Evolutionary conservation across 495 filamentous ascomycete genomes (phyloP).

Genomic region (Hypomontagnella submonticulosa): DNA sequence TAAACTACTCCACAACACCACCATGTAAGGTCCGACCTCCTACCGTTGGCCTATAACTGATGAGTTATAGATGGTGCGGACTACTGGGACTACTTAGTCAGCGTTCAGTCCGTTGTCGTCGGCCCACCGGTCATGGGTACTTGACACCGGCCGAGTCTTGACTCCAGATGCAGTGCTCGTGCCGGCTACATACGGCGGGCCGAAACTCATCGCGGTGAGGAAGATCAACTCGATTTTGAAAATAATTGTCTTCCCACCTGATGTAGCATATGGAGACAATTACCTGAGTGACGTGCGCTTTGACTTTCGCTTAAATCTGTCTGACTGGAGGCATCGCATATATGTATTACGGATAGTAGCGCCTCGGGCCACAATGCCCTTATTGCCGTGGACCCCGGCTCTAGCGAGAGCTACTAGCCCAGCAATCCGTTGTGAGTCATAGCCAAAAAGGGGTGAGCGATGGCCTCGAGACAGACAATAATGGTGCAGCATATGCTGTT

Average conservation of each 20-base stretch:
- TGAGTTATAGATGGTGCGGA: conserved; percentile 46
- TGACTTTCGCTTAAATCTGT: conserved; percentile 49
- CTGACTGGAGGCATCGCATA: conserved; percentile 53
- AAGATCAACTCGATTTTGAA: conserved; percentile 53
- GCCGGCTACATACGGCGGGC: conserved; percentile 52
- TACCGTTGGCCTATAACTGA: background rate
- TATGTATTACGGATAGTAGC: conserved; percentile 59
- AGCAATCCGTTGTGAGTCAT: conserved; percentile 43
- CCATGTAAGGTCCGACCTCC: conserved; percentile 28
- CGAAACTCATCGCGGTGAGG: conserved; percentile 57
- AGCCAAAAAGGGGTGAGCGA: conserved; percentile 53
- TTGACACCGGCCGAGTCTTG: conserved; percentile 58
- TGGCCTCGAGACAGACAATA: conserved; percentile 52
- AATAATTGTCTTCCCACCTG: conserved; percentile 58
- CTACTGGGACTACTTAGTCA: conserved; percentile 57
- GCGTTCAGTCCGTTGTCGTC: conserved; percentile 59
- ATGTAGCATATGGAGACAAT: conserved; percentile 53
- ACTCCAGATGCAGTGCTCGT: conserved; percentile 54
- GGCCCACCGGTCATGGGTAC: conserved; percentile 61
- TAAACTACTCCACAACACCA: conserved; percentile 58
- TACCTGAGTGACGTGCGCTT: conserved; percentile 63
- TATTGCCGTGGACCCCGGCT: conserved; percentile 59
- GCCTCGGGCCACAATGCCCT: conserved; percentile 57
- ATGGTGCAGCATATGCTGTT: conserved; percentile 48
- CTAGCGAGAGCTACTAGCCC: conserved; percentile 53